These are phyloP conservation scores for Epichloe hybrida DNA, from an alignment of 2,329 filamentous ascomycete species.

Conservation along the genomic window DNA sequence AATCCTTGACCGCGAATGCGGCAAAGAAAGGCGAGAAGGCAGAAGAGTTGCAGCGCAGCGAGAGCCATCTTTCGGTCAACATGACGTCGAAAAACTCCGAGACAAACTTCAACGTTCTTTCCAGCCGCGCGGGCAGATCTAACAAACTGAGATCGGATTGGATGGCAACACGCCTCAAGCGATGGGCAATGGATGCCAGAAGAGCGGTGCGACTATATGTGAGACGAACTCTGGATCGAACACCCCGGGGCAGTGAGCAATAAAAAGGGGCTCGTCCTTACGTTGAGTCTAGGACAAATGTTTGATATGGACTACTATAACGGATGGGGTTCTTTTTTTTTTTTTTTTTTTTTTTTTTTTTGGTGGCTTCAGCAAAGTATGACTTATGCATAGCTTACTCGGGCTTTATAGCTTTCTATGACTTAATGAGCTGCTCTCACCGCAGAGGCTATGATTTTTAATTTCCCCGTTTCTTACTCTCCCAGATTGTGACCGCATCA, in stretches of 20 bases:
- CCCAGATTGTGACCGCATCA: too few species aligned
- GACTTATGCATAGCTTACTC: background rate
- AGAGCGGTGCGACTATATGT: conserved; percentile 20
- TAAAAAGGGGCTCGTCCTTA: background rate
- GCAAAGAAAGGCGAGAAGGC: conserved; percentile 6
- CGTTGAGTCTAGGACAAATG: background rate
- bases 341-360: too few species aligned
- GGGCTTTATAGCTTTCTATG: background rate
- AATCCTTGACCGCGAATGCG: conserved; percentile 5
- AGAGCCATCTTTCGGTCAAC: conserved; percentile 1
- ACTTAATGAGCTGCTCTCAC: background rate
- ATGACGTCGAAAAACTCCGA: conserved; percentile 1
- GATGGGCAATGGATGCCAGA: conserved; percentile 22
- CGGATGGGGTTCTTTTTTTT: too few species aligned
- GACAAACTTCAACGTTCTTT: conserved; percentile 1
- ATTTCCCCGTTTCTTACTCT: background rate
- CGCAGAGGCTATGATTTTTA: background rate
- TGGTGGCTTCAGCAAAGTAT: background rate
- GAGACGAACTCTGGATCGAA: conserved; percentile 19
- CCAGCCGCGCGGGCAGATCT: background rate
- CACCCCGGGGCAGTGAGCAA: conserved; percentile 10
- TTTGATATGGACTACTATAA: background rate
- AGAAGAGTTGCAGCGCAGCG: conserved; percentile 3
- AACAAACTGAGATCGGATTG: conserved; percentile 9
- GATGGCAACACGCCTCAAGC: conserved; percentile 16